Conservation (phyloP, 1,284 basidiomycete species). For the Salmacisia buchloeana region DNA sequence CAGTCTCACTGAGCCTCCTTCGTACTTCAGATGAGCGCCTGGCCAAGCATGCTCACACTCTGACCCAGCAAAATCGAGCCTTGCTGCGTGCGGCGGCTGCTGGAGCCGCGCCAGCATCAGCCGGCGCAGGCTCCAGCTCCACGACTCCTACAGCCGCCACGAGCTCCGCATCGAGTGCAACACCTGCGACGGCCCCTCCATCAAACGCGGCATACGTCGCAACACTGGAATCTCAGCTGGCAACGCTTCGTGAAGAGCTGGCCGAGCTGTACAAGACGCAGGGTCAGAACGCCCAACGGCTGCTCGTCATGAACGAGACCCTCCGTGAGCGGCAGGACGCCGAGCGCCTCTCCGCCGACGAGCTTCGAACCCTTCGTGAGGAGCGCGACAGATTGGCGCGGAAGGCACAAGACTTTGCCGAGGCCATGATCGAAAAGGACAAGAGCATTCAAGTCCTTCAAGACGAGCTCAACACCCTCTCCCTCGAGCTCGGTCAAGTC, state of each 20-base stretch:
- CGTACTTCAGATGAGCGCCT: constrained; percentile 9
- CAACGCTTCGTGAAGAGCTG: constrained; percentile 13
- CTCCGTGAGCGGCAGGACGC: constrained; percentile 83
- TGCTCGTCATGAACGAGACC: constrained; percentile 87
- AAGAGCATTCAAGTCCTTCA: constrained; percentile 83
- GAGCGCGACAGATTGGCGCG: constrained; percentile 62
- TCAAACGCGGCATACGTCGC: constrained; percentile 60
- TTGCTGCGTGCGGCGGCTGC: constrained; percentile 13
- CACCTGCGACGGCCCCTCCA: not conserved
- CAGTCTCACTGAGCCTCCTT: not conserved
- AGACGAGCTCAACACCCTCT: constrained; percentile 59
- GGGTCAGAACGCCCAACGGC: constrained; percentile 85
- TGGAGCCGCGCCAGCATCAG: no score
- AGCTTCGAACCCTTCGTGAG: constrained; percentile 64
- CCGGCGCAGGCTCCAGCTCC: not conserved
- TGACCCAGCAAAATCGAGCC: constrained; percentile 10
- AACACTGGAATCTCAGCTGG: constrained; percentile 12
- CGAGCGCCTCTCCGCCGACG: constrained; percentile 69
- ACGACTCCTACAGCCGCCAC: not conserved
- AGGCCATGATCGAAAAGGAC: constrained; percentile 74
- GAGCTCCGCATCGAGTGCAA: constrained; percentile 9
- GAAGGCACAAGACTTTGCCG: constrained; percentile 57
- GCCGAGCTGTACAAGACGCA: constrained; percentile 90
- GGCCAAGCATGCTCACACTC: constrained; percentile 8
- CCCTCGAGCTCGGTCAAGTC: constrained; percentile 72